A percentile compares a stretch with the other conserved stretches of the same genome.
Conservation (phyloP, 106 monocot species). For the Chionographis japonica region DNA sequence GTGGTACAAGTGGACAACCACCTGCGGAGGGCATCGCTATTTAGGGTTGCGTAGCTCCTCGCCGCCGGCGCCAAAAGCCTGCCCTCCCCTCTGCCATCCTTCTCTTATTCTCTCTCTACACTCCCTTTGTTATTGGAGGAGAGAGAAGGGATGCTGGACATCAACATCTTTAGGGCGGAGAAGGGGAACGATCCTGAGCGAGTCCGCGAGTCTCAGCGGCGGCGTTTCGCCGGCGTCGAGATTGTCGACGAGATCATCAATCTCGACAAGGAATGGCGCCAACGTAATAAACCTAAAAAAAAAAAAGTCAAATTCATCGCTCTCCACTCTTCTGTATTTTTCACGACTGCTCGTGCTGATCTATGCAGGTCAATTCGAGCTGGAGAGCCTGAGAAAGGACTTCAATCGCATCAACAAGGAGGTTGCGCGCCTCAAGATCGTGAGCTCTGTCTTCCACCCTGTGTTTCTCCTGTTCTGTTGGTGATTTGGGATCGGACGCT, state of each 20-base stretch:
- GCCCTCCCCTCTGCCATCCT: no score
- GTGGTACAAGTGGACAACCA: no score
- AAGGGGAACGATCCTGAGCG: conserved; percentile 71
- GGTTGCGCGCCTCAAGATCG: conserved; percentile 70
- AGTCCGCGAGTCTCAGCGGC: conserved; percentile 90
- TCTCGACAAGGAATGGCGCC: conserved; percentile 94
- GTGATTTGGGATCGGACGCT: not conserved
- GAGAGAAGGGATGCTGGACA: conserved; percentile 58
- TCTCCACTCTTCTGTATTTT: not conserved
- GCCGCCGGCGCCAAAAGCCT: no score
- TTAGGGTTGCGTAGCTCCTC: no score
- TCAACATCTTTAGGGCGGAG: conserved; percentile 72
- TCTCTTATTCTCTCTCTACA: no score
- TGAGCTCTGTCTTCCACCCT: conserved; percentile 12
- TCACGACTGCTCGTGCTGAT: not conserved
- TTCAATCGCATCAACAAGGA: conserved; percentile 89
- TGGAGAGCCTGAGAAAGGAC: conserved; percentile 72
- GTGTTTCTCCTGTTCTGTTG: not conserved
- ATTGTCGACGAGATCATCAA: conserved; percentile 81
- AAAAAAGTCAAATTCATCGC: no score
- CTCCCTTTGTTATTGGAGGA: no score
- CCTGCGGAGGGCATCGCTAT: no score
- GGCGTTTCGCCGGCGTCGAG: conserved; percentile 71
- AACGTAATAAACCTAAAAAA: conserved; percentile 24
- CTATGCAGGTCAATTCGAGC: conserved; percentile 77